Evolutionary conservation across 768 basidiomycete species (phyloP), one percentile per base, ranked within the genome.

Genomic region (Collybia sordida): DNA sequence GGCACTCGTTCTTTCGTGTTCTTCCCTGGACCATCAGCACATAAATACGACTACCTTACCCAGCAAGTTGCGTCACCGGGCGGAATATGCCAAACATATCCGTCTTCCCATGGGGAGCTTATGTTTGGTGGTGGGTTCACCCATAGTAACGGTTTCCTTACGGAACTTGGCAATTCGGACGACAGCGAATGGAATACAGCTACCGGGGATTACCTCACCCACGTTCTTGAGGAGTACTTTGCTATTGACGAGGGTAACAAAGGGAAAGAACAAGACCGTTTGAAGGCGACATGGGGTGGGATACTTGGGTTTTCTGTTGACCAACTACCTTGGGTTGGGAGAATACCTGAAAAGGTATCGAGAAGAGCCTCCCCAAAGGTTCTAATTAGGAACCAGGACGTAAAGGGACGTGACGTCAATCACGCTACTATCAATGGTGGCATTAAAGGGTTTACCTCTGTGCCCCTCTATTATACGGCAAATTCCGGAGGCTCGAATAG

Each of bases 51-150:
- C 59, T 89, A 88, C 61, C 78, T 89, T 51, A 85, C 86, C 5
- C 87, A 88, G 63, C 77, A 82, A 40, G 70, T 73, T 8, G 23
- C 42, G 24, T 22, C 42, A 38, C 3, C 40, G 27, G 14, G 34
- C 11, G 31, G 34, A 27, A 14, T 21, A 28, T 15, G 41, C 19
- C 22, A 54, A 15, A 34, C n/a, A 17, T 60, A 59, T 38, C 63
- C 69, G 0, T 43, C 59, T 1, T 64, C 70, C 1, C 50, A 63
- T 17, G 75, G 70, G 1, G 82, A 81, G 52, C 70, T 90, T 47
- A 84, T 88, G 79, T 78, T 86, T 48, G 86, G 87, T n/a, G 85
- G 83, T 4, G 86, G 79, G 7, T 68, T 75, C 45, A 68, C 71
- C 37, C 65, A 66, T 50, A 52, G 59, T n/a, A 56, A 61, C 15